Conservation (phyloP, 2,329 filamentous ascomycete genomes). For the Ophiostoma himal-ulmi region DNA sequence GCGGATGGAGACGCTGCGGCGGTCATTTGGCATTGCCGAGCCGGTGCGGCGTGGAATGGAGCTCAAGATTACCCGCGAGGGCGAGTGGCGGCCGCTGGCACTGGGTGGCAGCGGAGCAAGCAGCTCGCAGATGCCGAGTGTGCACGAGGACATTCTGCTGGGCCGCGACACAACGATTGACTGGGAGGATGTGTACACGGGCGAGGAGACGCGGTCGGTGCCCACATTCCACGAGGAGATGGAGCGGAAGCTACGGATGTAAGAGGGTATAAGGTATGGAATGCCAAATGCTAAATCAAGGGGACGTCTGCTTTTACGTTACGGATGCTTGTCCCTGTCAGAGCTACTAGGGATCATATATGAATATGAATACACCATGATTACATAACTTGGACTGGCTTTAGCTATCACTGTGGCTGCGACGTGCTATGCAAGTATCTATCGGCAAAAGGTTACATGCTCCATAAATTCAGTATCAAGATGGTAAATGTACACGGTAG, state of each 20-base stretch:
- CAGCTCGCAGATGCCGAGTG: slow-evolving; percentile 42
- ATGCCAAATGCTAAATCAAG: background rate
- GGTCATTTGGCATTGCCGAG: slow-evolving; percentile 87
- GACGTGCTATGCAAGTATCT: background rate
- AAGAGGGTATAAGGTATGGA: background rate
- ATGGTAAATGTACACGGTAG: background rate
- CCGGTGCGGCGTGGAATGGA: slow-evolving; percentile 92
- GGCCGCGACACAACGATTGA: slow-evolving; percentile 70
- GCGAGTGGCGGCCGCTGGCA: slow-evolving; percentile 71
- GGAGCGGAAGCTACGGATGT: slow-evolving; percentile 83
- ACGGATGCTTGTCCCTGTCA: slow-evolving; percentile 2
- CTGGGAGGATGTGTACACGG: slow-evolving; percentile 92
- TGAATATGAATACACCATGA: background rate
- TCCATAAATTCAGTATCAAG: background rate
- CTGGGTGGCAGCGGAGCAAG: slow-evolving; percentile 51
- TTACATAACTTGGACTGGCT: background rate
- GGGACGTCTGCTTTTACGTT: slow-evolving; percentile 6
- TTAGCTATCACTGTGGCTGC: background rate
- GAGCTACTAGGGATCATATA: background rate
- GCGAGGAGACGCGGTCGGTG: slow-evolving; percentile 65
- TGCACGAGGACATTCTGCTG: slow-evolving; percentile 85
- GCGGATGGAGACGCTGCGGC: slow-evolving; percentile 82
- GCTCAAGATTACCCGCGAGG: slow-evolving; percentile 74
- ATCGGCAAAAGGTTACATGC: background rate
- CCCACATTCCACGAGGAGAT: slow-evolving; percentile 85